Conservation (phyloP, 164 flowering plant species). For the Tetracentron sinense region DNA sequence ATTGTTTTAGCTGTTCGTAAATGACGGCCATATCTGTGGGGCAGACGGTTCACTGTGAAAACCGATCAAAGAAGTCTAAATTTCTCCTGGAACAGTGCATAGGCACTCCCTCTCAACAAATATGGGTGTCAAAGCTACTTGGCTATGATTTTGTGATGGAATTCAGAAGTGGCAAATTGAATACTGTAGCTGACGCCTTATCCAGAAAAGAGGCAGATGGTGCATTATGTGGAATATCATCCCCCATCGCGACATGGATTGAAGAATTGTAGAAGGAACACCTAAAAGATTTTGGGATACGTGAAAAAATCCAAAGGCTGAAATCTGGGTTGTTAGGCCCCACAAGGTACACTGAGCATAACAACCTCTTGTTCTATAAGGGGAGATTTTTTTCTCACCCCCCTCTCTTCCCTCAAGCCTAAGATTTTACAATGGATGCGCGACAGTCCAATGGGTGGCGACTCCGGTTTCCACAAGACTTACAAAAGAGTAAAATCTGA, state of each 20-base stretch:
- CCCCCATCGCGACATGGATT: neutral
- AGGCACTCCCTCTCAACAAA: neutral
- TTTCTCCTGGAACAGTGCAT: conserved; percentile 2
- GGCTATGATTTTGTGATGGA: conserved; percentile 10
- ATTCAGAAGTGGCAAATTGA: neutral
- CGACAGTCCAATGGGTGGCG: neutral
- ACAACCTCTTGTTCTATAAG: neutral
- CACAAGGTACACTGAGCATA: neutral
- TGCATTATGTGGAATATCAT: too few relatives aligned
- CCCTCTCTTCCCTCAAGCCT: neutral
- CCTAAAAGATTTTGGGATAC: neutral
- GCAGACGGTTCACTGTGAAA: neutral
- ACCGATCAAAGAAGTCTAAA: conserved; percentile 17
- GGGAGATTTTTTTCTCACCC: neutral
- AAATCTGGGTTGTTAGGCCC: neutral
- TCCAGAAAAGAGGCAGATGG: neutral
- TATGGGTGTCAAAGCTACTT: conserved; percentile 6
- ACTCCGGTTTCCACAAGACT: neutral
- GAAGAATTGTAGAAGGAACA: neutral
- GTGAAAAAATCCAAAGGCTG: neutral
- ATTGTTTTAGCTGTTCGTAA: conserved; percentile 7
- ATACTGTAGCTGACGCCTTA: conserved; percentile 9
- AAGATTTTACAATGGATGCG: neutral
- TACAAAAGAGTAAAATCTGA: neutral
- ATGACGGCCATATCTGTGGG: conserved; percentile 10